Base-by-base conservation (phyloP, 2,329 filamentous ascomycete genomes). In the Coniochaeta hoffmannii region DNA sequence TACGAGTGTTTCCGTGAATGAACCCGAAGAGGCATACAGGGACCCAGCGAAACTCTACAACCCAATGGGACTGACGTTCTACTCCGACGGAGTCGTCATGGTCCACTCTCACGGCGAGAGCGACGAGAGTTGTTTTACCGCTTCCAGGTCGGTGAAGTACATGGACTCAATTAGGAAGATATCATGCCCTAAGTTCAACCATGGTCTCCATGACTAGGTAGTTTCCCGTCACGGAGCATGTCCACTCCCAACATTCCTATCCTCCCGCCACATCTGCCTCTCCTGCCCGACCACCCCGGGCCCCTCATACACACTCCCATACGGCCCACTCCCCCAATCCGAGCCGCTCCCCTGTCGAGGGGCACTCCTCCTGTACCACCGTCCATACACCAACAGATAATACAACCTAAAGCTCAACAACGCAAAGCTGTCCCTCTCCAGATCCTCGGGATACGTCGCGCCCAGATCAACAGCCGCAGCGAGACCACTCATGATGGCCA, bases 401-500 rank as follows among this genome's bases (percentile, higher is more conserved):
- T 86, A 86, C 57, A 86, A 64, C 44, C 83, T 66, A 62, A 86
- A 87, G 50, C 76, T 75, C 57, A 86, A 62, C 55, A 86, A 74
- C 0, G 83, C 80, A 62, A 84, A 87, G 54, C 71, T 73, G 58
- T 86, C 83, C n/a, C 80, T 68, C 68, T 86, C 83, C 1, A 87
- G 64, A 61, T 86, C 83, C 57, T 77, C 78, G 0, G 82, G 82
- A 62, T 88, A 89, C 7, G 71, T 70, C 0, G 85, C 86, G 1
- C 86, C 86, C 12, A 89, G 70, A 58, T 86, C 81, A 19, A 87
- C 84, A 0, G 86, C 86, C 1, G 85, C 86, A 3, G 83, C 83
- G 52, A 88, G 82, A 1, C 86, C 86, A 34, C 79, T 82, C 60
- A 89, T 82, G 56, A 85, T 79, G 12, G 86, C 86, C 14, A 86